Base-by-base conservation (phyloP, 1,284 basidiomycete genomes). In the Serendipita sp. region DNA sequence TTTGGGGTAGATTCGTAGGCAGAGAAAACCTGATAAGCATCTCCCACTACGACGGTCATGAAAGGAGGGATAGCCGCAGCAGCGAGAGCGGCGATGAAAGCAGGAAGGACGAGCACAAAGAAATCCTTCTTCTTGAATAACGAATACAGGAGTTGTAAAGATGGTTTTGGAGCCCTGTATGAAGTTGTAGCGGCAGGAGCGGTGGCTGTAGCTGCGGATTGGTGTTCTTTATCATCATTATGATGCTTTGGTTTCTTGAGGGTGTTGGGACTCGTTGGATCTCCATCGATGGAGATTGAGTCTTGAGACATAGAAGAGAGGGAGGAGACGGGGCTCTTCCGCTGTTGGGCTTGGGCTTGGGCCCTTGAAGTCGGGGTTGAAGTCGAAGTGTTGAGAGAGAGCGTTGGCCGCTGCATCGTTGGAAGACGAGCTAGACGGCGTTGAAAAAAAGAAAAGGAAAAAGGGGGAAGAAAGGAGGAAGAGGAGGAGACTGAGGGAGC, bases 41-140 rank as follows among this genome's bases (percentile, higher is more conserved):
- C 80, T 34, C 95, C 94, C 66, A 98, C 78, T 66, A 95, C 82
- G 62, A 83, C 80, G 3, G 95, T 94, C 93, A 98, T 97, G 77
- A 90, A 90, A 0, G 95, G 91, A 0, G 90, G 91, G 42, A 97
- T 79, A 42, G 85, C 82, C 49, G 92, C 90, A 0, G 85, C 79
- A 47, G 82, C 74, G 44, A 91, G 64, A 2, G 91, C 88, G 30
- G 84, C 78, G 49, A 82, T 17, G 61, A 88, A 67, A 2, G 88
- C 92, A 1, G 94, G 94, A 30, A 86, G 66, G 61, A 94, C 74
- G 65, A 92, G 76, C 26, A 78, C 67, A 60, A 82, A 68, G 63
- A 79, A 69, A 68, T 89, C 82, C 53, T 77, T 77, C 32, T 74
- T 71, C 1, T 82, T 76, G 63, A 87, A 76, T 63, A 85, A 77